Base-by-base conservation (phyloP, 2,329 filamentous ascomycete genomes). In the Aaosphaeria arxii region DNA sequence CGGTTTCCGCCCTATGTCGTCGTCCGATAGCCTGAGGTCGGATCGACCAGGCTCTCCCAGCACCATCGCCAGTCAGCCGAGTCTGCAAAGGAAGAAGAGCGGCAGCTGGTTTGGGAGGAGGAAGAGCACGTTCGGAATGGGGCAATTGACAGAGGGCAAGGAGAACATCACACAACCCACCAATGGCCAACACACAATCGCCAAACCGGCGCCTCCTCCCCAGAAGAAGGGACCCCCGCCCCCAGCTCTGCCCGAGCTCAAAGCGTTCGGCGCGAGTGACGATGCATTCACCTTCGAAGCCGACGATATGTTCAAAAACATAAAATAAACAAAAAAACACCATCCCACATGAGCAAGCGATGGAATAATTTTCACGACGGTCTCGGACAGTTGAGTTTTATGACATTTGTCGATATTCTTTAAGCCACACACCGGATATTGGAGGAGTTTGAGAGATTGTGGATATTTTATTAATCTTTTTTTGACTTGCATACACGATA, bases 241-340 rank as follows among this genome's bases (percentile, higher is more conserved):
- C n/a, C 70, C 70, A 30, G 67, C 67, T 11, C 55, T 73, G 32
- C 70, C 70, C 7, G 67, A 69, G 45, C 63, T 72, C 46, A 62
- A 62, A 49, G 57, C 63, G 11, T 67, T 72, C 47, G 65, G 65
- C 0, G 62, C 69, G 45, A 64, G 58, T 39, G 64, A 68, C 13
- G 67, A 70, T 39, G 51, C 64, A 39, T 53, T 61, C 11, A 61
- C 59, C 47, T 46, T 71, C 39, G 66, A 62, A 7, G 69, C 59
- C 6, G 69, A 70, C 40, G 68, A 71, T 53, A 59, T 72, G 64
- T 72, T 72, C 56, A 71, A 71, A 51, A 58, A 70, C 58, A 72
- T 72, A 52, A 65, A 68, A 48, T 24, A 24, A 24, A 24, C 17
- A 24, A 24, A 24, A 24, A 24, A 24, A 24, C 17, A 24, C 17